Conservation (phyloP, 768 basidiomycete species). For the Rickenella mellea region DNA sequence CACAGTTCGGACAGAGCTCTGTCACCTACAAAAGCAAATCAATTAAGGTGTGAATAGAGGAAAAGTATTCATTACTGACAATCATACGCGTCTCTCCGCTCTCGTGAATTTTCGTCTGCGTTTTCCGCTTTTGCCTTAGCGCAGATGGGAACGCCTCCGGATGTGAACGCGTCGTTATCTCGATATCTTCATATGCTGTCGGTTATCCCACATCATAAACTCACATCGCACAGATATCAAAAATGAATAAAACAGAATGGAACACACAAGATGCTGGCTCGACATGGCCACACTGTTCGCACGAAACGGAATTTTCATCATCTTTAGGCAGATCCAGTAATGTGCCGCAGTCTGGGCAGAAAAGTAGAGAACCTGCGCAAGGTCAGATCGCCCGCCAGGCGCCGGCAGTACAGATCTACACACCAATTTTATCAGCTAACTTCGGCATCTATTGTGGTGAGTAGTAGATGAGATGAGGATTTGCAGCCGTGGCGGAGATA, state of each 20-base stretch:
- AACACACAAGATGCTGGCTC: constrained; percentile 85
- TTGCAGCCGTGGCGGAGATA: too few relatives aligned
- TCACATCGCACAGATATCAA: neutral
- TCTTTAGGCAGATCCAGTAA: constrained; percentile 75
- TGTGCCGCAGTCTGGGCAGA: constrained; percentile 91
- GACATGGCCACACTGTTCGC: constrained; percentile 80
- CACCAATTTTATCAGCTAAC: constrained; percentile 41
- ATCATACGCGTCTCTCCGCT: constrained; percentile 48
- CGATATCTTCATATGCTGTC: constrained; percentile 84
- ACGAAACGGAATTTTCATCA: constrained; percentile 63
- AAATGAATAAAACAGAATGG: neutral
- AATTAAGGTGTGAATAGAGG: neutral
- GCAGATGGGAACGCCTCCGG: constrained; percentile 92
- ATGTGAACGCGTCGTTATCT: constrained; percentile 84
- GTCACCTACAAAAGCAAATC: constrained; percentile 48
- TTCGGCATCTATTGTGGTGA: constrained; percentile 9
- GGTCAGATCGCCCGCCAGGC: neutral
- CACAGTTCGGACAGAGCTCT: constrained; percentile 85
- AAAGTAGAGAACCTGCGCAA: constrained; percentile 72
- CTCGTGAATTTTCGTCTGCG: constrained; percentile 74
- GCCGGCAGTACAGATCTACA: constrained; percentile 7
- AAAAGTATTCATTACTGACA: constrained; percentile 19
- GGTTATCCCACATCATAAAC: neutral
- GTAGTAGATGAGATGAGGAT: neutral
- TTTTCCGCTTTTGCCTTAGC: constrained; percentile 80